Conservation (phyloP, 257 asterid genomes). For the Nicotiana obtusifolia region DNA sequence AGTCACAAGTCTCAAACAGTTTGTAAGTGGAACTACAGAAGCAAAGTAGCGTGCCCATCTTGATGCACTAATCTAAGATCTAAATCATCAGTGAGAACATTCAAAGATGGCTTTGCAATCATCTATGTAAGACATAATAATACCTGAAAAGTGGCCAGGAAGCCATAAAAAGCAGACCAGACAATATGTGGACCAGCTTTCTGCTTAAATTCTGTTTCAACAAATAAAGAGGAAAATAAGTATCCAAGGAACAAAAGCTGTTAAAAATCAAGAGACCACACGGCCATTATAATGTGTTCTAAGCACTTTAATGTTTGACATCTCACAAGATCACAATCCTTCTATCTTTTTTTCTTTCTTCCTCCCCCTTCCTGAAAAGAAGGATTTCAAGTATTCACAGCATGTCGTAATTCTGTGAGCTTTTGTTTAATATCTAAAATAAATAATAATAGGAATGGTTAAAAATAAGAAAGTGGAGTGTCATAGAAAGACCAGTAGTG, state of each 20-base stretch:
- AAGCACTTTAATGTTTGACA: background rate
- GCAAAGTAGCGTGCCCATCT: conserved; percentile 89
- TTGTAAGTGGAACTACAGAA: conserved; percentile 63
- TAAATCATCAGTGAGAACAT: conserved; percentile 31
- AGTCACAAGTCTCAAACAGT: conserved; percentile 68
- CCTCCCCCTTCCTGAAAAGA: background rate
- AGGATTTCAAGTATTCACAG: background rate
- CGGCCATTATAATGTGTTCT: background rate
- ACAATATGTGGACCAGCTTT: conserved; percentile 82
- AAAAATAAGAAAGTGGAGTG: background rate
- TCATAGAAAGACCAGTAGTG: background rate
- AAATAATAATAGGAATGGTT: background rate
- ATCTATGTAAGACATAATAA: conserved; percentile 8
- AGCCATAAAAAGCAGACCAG: conserved; percentile 82
- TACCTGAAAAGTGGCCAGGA: conserved; percentile 98
- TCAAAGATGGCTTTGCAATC: background rate
- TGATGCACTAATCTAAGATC: conserved; percentile 77
- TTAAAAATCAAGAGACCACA: background rate
- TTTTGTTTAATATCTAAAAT: background rate
- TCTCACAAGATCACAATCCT: background rate
- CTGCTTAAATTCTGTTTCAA: conserved; percentile 69
- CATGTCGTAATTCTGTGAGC: background rate
- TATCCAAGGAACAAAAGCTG: background rate
- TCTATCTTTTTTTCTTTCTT: background rate
- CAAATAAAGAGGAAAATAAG: background rate